A percentile compares a stretch with the other conserved stretches of the same genome.
Evolutionary conservation across 2,329 filamentous ascomycete genomes (phyloP).

Genomic region (Botrytis pseudocinerea): DNA sequence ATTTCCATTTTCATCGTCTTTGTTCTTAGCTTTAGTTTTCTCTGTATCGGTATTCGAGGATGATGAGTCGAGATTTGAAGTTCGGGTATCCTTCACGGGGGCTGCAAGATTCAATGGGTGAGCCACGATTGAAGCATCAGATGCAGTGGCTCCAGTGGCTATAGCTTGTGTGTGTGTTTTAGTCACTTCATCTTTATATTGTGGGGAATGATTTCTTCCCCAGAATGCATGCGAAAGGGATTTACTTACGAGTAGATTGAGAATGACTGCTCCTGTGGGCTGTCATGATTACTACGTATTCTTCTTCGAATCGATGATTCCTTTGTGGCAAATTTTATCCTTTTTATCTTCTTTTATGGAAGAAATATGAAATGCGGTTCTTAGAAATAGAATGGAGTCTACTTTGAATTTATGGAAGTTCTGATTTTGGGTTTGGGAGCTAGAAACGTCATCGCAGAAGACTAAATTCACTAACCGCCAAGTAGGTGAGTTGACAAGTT

Average conservation of each 20-base stretch:
- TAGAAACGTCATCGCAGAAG: neutral
- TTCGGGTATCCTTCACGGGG: neutral
- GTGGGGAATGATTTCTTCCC: too few relatives aligned
- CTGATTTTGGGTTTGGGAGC: neutral
- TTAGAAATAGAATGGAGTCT: neutral
- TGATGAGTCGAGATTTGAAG: neutral
- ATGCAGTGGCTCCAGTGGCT: too few relatives aligned
- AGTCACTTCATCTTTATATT: neutral
- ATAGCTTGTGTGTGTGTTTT: neutral
- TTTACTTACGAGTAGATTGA: neutral
- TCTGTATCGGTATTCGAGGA: neutral
- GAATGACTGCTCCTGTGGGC: neutral
- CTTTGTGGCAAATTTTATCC: too few relatives aligned
- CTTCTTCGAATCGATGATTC: neutral
- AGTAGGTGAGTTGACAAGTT: neutral
- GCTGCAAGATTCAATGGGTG: neutral
- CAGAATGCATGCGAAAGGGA: neutral
- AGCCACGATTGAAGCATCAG: neutral
- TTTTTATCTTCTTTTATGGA: too few relatives aligned
- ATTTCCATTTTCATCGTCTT: neutral
- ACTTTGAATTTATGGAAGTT: neutral
- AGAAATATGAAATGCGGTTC: neutral
- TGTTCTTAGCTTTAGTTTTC: neutral
- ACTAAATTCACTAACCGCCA: neutral
- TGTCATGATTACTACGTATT: neutral